Base-by-base conservation (phyloP, 495 filamentous ascomycete genomes). In the Penicillium soppii region DNA sequence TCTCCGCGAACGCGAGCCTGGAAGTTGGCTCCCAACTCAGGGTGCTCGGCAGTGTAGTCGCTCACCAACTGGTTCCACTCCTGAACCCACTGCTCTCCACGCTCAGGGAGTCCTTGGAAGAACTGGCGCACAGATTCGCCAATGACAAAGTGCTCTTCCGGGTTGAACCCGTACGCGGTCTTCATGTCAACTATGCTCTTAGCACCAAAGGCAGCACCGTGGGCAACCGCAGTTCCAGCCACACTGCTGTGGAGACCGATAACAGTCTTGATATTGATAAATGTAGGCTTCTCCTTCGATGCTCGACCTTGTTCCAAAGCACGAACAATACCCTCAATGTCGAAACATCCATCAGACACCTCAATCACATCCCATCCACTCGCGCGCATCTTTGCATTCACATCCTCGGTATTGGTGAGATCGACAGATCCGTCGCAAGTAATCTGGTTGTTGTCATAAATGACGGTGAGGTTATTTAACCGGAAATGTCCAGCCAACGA, bases 391-490 rank as follows among this genome's bases (percentile, higher is more conserved):
- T 83, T 84, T 20, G 65, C 69, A 48, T 82, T 83, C 25, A 83
- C 68, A 54, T 84, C 78, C 52, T 86, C 82, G 2, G 73, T 80
- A 53, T 79, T 81, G 15, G 69, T 73, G 4, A 80, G 51, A 43
- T 84, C 80, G 7, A 78, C 73, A 0, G 70, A 71, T n/a, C 82
- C 81, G 47, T 84, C 81, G 54, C 79, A 83, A 13, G 80, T 67
- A 20, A 69, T 65, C 48, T 81, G 70, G 58, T 85, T 85, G 59
- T 85, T 82, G 60, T 85, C 79, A 46, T 81, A 82, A 22, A 84
- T 77, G 20, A 83, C 58, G 5, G 71, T 72, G 23, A 85, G 60
- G 54, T 83, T 82, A 58, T 80, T 71, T 7, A 84, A 72, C 39
- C 70, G 69, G 57, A 70, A 74, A 55, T 82, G 76, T 5, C 81